phyloP scores from a whole-genome alignment of 2,329 filamentous ascomycete species.

The Penicillium sp. region DNA sequence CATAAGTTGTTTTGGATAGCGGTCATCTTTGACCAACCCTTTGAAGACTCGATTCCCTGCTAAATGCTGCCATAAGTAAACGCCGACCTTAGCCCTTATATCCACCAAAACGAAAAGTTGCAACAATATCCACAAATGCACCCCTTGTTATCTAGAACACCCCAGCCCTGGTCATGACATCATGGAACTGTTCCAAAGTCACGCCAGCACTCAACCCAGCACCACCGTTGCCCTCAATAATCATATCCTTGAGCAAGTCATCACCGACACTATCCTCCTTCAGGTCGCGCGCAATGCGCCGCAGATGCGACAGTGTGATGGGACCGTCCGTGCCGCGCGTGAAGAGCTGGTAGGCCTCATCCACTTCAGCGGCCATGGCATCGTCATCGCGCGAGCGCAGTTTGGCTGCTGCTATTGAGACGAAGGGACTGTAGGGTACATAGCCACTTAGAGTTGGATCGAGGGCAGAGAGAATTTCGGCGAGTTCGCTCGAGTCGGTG shows the following conservation, averaged over 20 bases:
- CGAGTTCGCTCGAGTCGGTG: slow-evolving; percentile 62
- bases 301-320: slow-evolving; percentile 79
- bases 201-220: slow-evolving; percentile 70
- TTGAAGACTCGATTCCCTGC: background rate
- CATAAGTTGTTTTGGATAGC: background rate
- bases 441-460: slow-evolving; percentile 80
- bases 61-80: background rate
- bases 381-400: slow-evolving; percentile 60
- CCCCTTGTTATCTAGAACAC: slow-evolving; percentile 61
- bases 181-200: slow-evolving; percentile 75
- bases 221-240: slow-evolving; percentile 86
- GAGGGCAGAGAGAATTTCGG: slow-evolving; percentile 74
- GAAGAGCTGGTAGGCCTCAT: slow-evolving; percentile 80
- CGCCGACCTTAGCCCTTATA: slow-evolving; percentile 3
- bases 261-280: slow-evolving; percentile 78
- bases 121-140: background rate
- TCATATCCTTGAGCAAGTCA: slow-evolving; percentile 85
- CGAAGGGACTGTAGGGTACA: slow-evolving; percentile 75
- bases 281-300: slow-evolving; percentile 73
- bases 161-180: slow-evolving; percentile 79
- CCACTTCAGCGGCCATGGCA: slow-evolving; percentile 66
- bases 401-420: slow-evolving; percentile 85
- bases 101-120: background rate
- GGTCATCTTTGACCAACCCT: background rate
- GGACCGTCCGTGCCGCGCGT: slow-evolving; percentile 55